A percentile compares a stretch with the other conserved stretches of the same genome.
phyloP scores from a whole-genome alignment of 208 protist genomes.

The Dictyostelium gargantuum region DNA sequence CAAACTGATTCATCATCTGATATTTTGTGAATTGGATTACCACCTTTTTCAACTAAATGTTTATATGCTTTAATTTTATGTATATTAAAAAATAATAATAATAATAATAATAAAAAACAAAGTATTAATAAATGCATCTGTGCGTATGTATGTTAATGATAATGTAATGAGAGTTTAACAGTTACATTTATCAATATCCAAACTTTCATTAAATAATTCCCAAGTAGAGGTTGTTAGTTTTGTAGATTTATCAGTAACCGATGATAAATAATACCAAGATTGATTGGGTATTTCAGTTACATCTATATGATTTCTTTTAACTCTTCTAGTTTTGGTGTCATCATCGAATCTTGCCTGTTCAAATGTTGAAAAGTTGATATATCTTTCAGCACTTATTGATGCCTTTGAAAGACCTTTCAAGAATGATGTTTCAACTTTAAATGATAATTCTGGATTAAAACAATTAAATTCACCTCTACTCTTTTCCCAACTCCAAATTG shows the following conservation, averaged over 20 bases:
- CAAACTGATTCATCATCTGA: neutral
- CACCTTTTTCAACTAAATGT: conserved; percentile 20
- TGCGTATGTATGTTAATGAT: neutral
- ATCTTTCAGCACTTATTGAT: conserved; percentile 13
- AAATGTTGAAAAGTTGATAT: conserved; percentile 23
- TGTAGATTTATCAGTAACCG: neutral
- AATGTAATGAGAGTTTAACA: neutral
- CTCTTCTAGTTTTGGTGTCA: conserved; percentile 3
- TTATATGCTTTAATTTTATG: neutral
- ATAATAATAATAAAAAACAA: too few species aligned
- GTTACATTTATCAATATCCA: conserved; percentile 21
- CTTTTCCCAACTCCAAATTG: conserved; percentile 43
- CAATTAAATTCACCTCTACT: neutral
- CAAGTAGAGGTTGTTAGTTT: neutral
- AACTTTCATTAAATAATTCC: neutral
- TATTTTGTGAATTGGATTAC: neutral
- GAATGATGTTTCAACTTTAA: conserved; percentile 5
- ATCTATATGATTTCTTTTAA: neutral
- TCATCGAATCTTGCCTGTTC: conserved; percentile 46
- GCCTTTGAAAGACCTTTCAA: neutral
- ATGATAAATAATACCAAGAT: conserved; percentile 2
- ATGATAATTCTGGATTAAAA: neutral
- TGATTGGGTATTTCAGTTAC: neutral
- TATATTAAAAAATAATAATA: neutral
- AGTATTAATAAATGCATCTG: neutral